Percentiles rank a stretch among this genome's conserved stretches.
Evolutionary conservation across 257 asterid genomes (phyloP).

Genomic region (Forsythia viridissima): DNA sequence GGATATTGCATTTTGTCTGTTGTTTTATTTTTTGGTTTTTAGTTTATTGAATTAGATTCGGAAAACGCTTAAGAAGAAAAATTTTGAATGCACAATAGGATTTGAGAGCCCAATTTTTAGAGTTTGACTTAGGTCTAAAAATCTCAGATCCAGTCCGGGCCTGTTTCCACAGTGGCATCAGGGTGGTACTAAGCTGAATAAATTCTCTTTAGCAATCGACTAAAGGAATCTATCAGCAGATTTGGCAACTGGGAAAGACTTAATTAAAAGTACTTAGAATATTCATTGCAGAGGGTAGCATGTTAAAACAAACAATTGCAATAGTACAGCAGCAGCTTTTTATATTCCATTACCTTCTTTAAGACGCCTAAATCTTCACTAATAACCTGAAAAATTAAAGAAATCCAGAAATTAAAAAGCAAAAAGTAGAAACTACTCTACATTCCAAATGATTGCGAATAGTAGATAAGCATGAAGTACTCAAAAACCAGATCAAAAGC

Average conservation of each 20-base stretch:
- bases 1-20: too few relatives aligned
- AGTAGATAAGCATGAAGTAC: background rate
- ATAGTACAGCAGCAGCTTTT: conserved; percentile 19
- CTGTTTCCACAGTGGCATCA: background rate
- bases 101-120: too few relatives aligned
- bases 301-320: background rate
- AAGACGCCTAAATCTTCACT: conserved; percentile 80
- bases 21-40: too few relatives aligned
- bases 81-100: too few relatives aligned
- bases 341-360: conserved; percentile 63
- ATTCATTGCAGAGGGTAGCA: background rate
- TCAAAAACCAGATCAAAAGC: conserved; percentile 1
- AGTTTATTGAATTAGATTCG: too few relatives aligned
- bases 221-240: background rate
- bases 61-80: too few relatives aligned
- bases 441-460: background rate
- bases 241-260: background rate
- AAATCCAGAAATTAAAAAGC: background rate
- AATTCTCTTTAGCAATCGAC: background rate
- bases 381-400: conserved; percentile 58
- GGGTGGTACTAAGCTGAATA: background rate
- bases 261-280: background rate
- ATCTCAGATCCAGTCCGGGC: too few relatives aligned
- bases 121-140: too few relatives aligned
- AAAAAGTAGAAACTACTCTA: conserved; percentile 3